These are phyloP conservation scores for Arthrobotrys sinensis DNA, from an alignment of 2,329 filamentous ascomycete species.

Conservation along the genomic window DNA sequence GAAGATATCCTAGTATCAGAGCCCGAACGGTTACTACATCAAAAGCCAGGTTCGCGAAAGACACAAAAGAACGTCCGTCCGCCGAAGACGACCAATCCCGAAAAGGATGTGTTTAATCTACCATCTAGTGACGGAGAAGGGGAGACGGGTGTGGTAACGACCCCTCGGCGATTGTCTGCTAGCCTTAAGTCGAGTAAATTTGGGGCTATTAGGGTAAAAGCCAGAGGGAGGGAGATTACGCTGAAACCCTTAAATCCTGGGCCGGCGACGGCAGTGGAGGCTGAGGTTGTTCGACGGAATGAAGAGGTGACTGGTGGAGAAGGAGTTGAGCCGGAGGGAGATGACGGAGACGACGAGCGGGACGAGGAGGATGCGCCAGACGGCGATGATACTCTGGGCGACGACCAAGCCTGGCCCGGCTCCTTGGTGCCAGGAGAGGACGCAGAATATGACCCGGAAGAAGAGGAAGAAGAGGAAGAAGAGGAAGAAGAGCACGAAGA, in stretches of 20 bases:
- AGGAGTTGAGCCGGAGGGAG: background rate
- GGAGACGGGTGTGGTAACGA: background rate
- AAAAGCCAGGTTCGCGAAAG: background rate
- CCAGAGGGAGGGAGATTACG: background rate
- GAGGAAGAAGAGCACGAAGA: background rate
- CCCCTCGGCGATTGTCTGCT: background rate
- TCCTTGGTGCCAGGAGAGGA: background rate
- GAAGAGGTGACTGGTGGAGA: background rate
- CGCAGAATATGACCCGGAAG: background rate
- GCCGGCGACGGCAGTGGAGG: background rate
- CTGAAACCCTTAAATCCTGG: background rate
- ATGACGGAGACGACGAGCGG: conserved; percentile 12
- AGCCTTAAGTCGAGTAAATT: background rate
- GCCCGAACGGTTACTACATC: background rate
- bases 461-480: conserved; percentile 18
- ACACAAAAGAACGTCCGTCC: background rate
- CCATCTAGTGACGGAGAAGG: background rate
- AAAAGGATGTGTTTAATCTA: background rate
- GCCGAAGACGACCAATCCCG: background rate
- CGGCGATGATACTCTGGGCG: background rate
- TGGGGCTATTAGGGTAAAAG: background rate
- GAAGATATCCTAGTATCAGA: background rate
- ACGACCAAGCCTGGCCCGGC: too few species aligned
- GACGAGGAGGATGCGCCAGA: background rate
- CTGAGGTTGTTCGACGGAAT: background rate